Percentiles rank a stretch among this genome's conserved stretches.
These are phyloP conservation scores for Colletotrichum liriopes DNA, from an alignment of 2,329 filamentous ascomycete genomes.

Conservation along the genomic window DNA sequence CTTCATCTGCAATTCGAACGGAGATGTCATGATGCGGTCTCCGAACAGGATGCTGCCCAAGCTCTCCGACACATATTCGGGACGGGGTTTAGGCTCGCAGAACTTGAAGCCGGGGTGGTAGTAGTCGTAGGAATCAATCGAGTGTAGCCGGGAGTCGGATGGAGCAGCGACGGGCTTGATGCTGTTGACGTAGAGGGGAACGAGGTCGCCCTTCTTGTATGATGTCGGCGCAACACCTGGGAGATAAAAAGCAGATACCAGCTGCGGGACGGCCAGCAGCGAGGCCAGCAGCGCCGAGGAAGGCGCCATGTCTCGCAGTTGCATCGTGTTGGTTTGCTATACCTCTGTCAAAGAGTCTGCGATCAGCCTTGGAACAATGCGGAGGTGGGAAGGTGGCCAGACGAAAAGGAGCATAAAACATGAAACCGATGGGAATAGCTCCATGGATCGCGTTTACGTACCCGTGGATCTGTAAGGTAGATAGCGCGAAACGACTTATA, in stretches of 20 bases:
- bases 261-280: slow-evolving; percentile 66
- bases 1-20: slow-evolving; percentile 90
- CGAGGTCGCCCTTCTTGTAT: slow-evolving; percentile 84
- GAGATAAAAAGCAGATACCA: slow-evolving; percentile 88
- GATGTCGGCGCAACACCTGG: slow-evolving; percentile 95
- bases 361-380: not conserved
- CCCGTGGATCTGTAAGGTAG: slow-evolving; percentile 25
- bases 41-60: slow-evolving; percentile 97
- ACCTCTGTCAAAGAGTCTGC: slow-evolving; percentile 1
- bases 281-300: slow-evolving; percentile 66
- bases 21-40: slow-evolving; percentile 96
- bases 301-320: slow-evolving; percentile 61
- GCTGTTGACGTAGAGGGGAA: slow-evolving; percentile 93
- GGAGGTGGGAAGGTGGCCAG: not conserved
- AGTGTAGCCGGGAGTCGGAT: slow-evolving; percentile 85
- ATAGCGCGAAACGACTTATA: slow-evolving; percentile 33
- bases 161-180: slow-evolving; percentile 87
- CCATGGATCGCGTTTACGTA: slow-evolving; percentile 37
- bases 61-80: slow-evolving; percentile 87
- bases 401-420: slow-evolving; percentile 14
- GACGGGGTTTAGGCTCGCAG: slow-evolving; percentile 84
- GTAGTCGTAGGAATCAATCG: slow-evolving; percentile 97
- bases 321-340: slow-evolving; percentile 55
- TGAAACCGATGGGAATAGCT: slow-evolving; percentile 39
- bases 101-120: slow-evolving; percentile 92